Evolutionary conservation across 352 stramenopile genomes (phyloP).

Genomic region (Phytophthora fragariaefolia): DNA sequence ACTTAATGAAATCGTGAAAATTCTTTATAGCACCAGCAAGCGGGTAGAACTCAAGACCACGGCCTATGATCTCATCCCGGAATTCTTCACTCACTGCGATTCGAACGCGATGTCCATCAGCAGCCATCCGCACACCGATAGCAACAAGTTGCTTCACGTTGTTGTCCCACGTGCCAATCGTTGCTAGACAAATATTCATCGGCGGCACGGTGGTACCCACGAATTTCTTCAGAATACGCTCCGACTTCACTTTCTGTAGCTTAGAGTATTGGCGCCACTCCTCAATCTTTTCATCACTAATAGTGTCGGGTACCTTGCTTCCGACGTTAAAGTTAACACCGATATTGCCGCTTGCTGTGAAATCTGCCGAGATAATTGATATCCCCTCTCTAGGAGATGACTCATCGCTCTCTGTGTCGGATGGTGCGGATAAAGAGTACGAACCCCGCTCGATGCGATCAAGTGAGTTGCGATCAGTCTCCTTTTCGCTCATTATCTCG

Average conservation of each 20-base stretch:
- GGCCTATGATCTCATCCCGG: conserved; percentile 51
- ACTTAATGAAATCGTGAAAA: conserved; percentile 47
- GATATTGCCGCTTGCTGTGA: conserved; percentile 35
- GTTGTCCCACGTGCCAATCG: conserved; percentile 58
- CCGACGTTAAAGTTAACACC: conserved; percentile 37
- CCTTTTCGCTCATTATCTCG: conserved; percentile 34
- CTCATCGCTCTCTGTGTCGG: conserved; percentile 28
- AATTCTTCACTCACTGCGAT: conserved; percentile 80
- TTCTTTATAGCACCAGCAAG: conserved; percentile 40
- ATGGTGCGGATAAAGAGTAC: conserved; percentile 11
- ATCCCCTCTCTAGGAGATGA: conserved; percentile 21
- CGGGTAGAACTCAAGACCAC: conserved; percentile 60
- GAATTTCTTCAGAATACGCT: conserved; percentile 30
- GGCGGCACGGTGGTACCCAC: conserved; percentile 20
- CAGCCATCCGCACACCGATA: conserved; percentile 64
- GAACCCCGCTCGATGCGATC: conserved; percentile 28
- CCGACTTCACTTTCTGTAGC: conserved; percentile 34
- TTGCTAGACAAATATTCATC: conserved; percentile 57
- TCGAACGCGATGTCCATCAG: conserved; percentile 81
- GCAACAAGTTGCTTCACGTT: conserved; percentile 63
- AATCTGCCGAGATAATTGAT: conserved; percentile 28
- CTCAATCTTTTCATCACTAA: conserved; percentile 27
- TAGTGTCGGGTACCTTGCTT: conserved; percentile 20
- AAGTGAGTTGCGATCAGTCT: conserved; percentile 19
- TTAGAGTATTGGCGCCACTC: conserved; percentile 37